phyloP scores from a whole-genome alignment of 176 grass and related monocot genomes.

The Eragrostis nindensis region DNA sequence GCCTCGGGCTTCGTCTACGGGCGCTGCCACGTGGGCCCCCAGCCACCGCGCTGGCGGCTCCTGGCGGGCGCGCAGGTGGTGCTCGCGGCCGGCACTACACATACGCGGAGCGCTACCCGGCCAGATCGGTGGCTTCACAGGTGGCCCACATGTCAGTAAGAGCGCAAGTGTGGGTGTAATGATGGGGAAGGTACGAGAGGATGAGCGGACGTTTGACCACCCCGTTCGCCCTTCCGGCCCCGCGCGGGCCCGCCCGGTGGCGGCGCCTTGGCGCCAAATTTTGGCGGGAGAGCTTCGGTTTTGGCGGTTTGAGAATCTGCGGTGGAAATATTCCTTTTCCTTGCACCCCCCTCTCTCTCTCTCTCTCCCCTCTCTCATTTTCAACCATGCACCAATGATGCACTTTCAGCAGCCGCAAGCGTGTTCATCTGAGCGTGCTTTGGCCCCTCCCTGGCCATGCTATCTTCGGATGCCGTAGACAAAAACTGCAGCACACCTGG shows the following conservation, averaged over 20 bases:
- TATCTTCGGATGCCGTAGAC: background rate
- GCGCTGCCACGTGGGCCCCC: slow-evolving; percentile 17
- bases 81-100: background rate
- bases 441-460: too few relatives aligned
- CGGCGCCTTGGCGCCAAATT: slow-evolving; percentile 45
- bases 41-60: slow-evolving; percentile 29
- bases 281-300: slow-evolving; percentile 27
- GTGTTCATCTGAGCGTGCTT: too few relatives aligned
- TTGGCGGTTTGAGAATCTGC: slow-evolving; percentile 35
- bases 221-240: background rate
- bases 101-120: background rate
- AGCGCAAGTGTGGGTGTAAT: background rate
- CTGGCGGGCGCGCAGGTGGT: background rate
- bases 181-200: background rate
- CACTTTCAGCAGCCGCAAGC: too few relatives aligned
- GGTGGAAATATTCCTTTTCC: background rate
- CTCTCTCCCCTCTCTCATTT: background rate
- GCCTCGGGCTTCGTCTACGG: background rate
- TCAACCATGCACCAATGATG: too few relatives aligned
- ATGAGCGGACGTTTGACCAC: slow-evolving; percentile 30
- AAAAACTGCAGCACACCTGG: slow-evolving; percentile 7
- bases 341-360: too few relatives aligned
- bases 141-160: background rate
- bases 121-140: fast-evolving
- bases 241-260: background rate